phyloP scores from a whole-genome alignment of 768 basidiomycete genomes.

The Coprinopsis cinerea region DNA sequence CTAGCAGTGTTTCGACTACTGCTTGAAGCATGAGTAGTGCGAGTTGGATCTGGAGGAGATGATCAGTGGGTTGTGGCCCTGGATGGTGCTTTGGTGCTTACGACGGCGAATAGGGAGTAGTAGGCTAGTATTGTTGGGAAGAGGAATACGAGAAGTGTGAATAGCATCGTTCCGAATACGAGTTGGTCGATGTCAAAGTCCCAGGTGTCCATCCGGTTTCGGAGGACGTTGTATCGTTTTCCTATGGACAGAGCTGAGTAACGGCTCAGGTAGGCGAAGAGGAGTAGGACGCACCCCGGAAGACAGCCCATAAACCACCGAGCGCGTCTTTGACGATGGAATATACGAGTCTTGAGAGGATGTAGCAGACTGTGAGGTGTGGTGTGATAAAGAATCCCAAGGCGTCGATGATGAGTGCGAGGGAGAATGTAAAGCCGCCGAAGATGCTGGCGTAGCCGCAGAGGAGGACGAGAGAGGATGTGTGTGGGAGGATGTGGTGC shows the following conservation, averaged over 20 bases:
- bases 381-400: constrained; percentile 35
- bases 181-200: constrained; percentile 91
- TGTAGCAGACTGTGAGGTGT: constrained; percentile 70
- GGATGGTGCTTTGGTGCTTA: too few relatives aligned
- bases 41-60: constrained; percentile 34
- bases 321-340: constrained; percentile 50
- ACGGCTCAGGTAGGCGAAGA: background rate
- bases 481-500: constrained; percentile 14
- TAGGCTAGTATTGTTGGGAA: constrained; percentile 86
- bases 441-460: constrained; percentile 23
- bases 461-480: constrained; percentile 17
- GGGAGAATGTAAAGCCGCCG: constrained; percentile 11
- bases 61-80: too few relatives aligned
- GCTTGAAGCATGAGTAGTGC: constrained; percentile 56
- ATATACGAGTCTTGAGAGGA: constrained; percentile 56
- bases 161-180: constrained; percentile 87
- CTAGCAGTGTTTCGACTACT: constrained; percentile 55
- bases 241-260: constrained; percentile 38
- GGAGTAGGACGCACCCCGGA: constrained; percentile 54
- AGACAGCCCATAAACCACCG: constrained; percentile 80
- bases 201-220: constrained; percentile 85
- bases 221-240: constrained; percentile 81
- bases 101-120: constrained; percentile 74
- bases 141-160: constrained; percentile 75
- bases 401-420: constrained; percentile 12